These are phyloP conservation scores for Auxenochlorella pyrenoidosa DNA, from an alignment of 139 green algal genomes.

Conservation along the genomic window DNA sequence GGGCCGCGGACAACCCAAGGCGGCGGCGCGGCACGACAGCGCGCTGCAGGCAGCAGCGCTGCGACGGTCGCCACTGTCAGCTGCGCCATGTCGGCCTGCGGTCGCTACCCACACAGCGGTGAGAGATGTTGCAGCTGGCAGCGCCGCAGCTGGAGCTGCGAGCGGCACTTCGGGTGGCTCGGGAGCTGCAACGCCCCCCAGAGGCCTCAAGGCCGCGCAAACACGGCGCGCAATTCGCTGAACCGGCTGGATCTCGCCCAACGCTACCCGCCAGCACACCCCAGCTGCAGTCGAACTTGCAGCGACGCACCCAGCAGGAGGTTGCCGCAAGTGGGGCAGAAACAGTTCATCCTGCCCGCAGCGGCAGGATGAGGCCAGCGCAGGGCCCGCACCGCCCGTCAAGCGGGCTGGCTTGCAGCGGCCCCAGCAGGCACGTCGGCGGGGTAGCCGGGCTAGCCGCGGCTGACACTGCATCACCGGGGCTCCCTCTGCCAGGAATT, in stretches of 20 bases:
- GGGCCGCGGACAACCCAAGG: background rate
- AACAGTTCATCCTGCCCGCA: slow-evolving; percentile 34
- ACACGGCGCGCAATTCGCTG: background rate
- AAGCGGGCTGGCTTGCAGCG: background rate
- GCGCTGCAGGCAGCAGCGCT: no score
- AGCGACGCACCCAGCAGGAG: slow-evolving; percentile 77
- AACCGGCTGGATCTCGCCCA: background rate
- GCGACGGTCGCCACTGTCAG: no score
- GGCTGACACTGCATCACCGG: no score
- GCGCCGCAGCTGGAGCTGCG: background rate
- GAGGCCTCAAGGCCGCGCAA: background rate
- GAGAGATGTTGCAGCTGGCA: background rate
- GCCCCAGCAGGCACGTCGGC: background rate
- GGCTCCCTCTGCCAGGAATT: no score
- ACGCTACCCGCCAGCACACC: background rate
- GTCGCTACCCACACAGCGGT: no score
- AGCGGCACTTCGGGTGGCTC: background rate
- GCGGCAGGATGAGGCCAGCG: background rate
- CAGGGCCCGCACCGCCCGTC: no score
- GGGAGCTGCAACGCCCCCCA: background rate
- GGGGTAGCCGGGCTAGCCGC: no score
- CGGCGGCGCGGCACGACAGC: background rate
- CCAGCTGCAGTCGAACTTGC: slow-evolving; percentile 11
- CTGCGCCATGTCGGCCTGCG: no score
- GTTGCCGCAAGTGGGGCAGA: slow-evolving; percentile 91